phyloP scores from a whole-genome alignment of 2,329 filamentous ascomycete genomes.

The Gremmenia infestans region DNA sequence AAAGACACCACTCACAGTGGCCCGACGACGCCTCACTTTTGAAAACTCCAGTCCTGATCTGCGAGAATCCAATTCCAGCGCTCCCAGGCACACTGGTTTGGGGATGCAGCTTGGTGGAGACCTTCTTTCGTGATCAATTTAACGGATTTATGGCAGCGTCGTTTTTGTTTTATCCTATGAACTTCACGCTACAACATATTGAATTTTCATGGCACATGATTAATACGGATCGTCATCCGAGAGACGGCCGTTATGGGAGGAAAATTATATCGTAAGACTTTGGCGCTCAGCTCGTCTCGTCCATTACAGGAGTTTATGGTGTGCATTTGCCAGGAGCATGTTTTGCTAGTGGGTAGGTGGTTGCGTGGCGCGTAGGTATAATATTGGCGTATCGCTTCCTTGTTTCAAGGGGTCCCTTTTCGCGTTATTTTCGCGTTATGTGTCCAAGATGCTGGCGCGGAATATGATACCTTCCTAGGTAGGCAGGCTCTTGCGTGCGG shows the following conservation, averaged over 20 bases:
- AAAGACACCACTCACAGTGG: conserved; percentile 27
- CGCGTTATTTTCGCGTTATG: not conserved
- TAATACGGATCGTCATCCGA: not conserved
- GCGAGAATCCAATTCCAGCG: conserved; percentile 15
- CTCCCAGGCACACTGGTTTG: conserved; percentile 45
- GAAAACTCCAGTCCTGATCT: conserved; percentile 22
- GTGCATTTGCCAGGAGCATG: not conserved
- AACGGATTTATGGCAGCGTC: not conserved
- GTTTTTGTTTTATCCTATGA: not conserved
- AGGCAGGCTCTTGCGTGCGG: too few species aligned
- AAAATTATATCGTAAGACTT: too few species aligned
- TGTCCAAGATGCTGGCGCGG: not conserved
- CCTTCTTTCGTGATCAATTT: conserved; percentile 43
- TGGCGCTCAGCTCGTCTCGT: too few species aligned
- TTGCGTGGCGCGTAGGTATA: not conserved
- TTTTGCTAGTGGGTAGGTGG: not conserved
- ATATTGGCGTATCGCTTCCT: not conserved
- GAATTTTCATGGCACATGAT: conserved; percentile 3
- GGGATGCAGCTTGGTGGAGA: conserved; percentile 63
- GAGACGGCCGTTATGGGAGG: not conserved
- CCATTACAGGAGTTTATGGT: not conserved
- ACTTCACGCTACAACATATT: not conserved
- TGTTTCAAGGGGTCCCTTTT: not conserved
- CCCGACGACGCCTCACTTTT: conserved; percentile 27
- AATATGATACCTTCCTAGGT: too few species aligned